Percentiles rank a stretch among this genome's conserved stretches.
Conservation (phyloP, 139 green algal genomes). For the Bryopsis sp. region DNA sequence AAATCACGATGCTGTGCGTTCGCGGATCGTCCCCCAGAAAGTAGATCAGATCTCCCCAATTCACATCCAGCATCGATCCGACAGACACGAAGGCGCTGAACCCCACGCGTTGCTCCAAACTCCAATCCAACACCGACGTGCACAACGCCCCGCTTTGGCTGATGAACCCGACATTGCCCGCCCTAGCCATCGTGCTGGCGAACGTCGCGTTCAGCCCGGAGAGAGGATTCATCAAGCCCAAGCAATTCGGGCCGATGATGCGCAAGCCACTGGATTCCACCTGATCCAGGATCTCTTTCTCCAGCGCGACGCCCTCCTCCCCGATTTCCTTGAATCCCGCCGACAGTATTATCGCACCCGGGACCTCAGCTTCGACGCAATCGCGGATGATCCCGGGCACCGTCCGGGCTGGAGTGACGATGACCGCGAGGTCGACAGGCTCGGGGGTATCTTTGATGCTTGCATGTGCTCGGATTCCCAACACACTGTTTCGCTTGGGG, state of each 20-base stretch:
- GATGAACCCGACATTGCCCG: slow-evolving; percentile 20
- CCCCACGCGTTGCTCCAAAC: slow-evolving; percentile 8
- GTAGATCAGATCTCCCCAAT: slow-evolving; percentile 20
- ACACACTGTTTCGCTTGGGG: slow-evolving; percentile 9
- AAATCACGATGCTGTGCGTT: slow-evolving; percentile 22
- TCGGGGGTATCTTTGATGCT: slow-evolving; percentile 1
- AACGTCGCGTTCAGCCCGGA: slow-evolving; percentile 20
- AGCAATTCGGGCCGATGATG: slow-evolving; percentile 18
- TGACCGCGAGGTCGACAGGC: slow-evolving; percentile 9
- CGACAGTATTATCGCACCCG: slow-evolving; percentile 16
- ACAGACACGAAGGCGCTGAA: slow-evolving; percentile 20
- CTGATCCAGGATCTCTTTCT: slow-evolving; percentile 10
- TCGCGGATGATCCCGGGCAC: slow-evolving; percentile 8
- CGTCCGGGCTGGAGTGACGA: slow-evolving; percentile 14
- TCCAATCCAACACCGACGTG: slow-evolving; percentile 19
- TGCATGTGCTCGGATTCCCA: slow-evolving; percentile 8
- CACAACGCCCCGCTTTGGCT: slow-evolving; percentile 17
- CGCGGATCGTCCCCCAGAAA: slow-evolving; percentile 17
- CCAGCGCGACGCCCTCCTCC: slow-evolving; percentile 1
- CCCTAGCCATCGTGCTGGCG: slow-evolving; percentile 1
- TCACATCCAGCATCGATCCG: slow-evolving; percentile 18
- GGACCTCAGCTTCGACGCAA: slow-evolving; percentile 4
- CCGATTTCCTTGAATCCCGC: slow-evolving; percentile 19
- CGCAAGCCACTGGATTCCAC: neutral
- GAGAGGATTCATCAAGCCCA: slow-evolving; percentile 19